Conservation (phyloP, 768 basidiomycete genomes). For the Cytidiella melzeri region DNA sequence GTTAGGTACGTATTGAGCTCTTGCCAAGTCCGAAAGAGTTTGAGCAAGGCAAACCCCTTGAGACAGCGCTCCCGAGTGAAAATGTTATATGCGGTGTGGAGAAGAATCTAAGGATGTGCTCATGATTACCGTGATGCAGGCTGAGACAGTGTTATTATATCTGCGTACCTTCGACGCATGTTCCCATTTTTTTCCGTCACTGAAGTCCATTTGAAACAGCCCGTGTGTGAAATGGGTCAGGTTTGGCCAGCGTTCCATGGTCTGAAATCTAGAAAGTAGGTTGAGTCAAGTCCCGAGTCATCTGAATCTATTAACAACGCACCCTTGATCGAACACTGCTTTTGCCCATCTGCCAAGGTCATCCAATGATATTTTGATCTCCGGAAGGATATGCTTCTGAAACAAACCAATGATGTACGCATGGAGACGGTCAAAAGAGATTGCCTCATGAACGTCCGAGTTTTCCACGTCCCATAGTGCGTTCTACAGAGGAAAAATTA, state of each 20-base stretch:
- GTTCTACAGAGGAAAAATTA: slow-evolving; percentile 28
- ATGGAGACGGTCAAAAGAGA: slow-evolving; percentile 25
- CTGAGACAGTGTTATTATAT: neutral
- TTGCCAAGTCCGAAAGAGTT: neutral
- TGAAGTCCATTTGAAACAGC: neutral
- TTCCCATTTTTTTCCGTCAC: neutral
- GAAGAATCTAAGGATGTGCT: neutral
- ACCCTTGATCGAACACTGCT: too few relatives aligned
- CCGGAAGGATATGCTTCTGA: neutral
- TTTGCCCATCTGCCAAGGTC: too few relatives aligned
- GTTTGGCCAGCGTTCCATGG: neutral
- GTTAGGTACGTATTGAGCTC: slow-evolving; percentile 4
- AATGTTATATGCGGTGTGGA: neutral
- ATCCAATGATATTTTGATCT: too few relatives aligned
- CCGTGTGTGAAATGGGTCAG: neutral
- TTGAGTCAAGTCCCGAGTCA: too few relatives aligned
- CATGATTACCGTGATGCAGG: neutral
- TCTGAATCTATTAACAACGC: too few relatives aligned
- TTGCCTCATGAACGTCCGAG: slow-evolving; percentile 29
- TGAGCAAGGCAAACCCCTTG: slow-evolving; percentile 1
- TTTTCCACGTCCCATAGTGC: slow-evolving; percentile 32
- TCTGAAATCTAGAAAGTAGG: neutral
- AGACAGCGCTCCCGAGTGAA: neutral
- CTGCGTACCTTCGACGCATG: slow-evolving; percentile 1
- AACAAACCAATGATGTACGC: slow-evolving; percentile 3